Base-by-base conservation (phyloP, 192 early-diverging fungal species). In the Piromyces sp. region DNA sequence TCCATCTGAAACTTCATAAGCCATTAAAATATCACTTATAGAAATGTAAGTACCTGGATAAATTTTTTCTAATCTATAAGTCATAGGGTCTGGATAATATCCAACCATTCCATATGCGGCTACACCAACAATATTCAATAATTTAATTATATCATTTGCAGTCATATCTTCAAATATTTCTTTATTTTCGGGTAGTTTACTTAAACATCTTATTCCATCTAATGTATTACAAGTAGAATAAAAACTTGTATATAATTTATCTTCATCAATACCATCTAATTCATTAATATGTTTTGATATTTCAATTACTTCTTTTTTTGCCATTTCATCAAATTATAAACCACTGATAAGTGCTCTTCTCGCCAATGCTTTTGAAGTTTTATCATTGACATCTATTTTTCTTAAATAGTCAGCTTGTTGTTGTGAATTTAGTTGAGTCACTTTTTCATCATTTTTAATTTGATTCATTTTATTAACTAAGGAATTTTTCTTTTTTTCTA, bases 371-470 rank as follows among this genome's bases (percentile, higher is more conserved):
- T 86, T 79, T n/a, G 82, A 29, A 26, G 79, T 86, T 68, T 86
- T 86, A 80, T 58, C 38, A 15, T 40, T 81, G 1, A 86, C 33
- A 78, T 84, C 79, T 30, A 84, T 80, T n/a, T 80, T 81, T n/a
- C 85, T 36, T 30, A 86, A 33, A 81, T 86, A 86, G 29, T 85
- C 85, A 3, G 85, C 85, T 68, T 85, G 84, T 42, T 86, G 85
- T 22, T 84, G 38, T 19, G 85, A 82, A 58, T 86, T 86, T 80
- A 86, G 58, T 30, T 80, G n/a, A 19, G 58, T 29, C 6, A 86
- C 83, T 28, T 80, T 80, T 19, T 30, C 36, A 38, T 86, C 84
- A 81, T 86, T 86, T 17, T 83, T 80, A 79, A 86, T 83, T 30
- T 78, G 37, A 22, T 68, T 30, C 51, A 86, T 40, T 40, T 40